Evolutionary conservation across 1,139 yeast species (phyloP).

Genomic region (Yamadazyma aaseri): DNA sequence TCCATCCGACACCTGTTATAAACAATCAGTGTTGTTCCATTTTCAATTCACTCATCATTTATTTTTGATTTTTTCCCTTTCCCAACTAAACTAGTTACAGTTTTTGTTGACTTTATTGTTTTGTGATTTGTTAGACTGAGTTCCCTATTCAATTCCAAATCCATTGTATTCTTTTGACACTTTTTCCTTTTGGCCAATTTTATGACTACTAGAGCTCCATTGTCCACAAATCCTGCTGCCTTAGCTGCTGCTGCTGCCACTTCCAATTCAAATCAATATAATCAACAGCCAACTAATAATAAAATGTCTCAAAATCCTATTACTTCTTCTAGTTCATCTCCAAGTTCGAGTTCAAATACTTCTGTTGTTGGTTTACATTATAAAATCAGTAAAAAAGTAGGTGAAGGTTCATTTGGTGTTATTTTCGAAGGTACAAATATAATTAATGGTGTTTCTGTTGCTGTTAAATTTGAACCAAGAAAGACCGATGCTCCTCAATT

Average conservation of each 20-base stretch:
- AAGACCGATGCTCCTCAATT: slow-evolving; percentile 97
- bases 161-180: no score
- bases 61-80: no score
- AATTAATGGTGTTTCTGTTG: slow-evolving; percentile 72
- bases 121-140: no score
- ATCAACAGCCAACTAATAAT: slow-evolving; percentile 8
- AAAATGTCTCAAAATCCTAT: slow-evolving; percentile 7
- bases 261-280: slow-evolving; percentile 15
- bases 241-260: slow-evolving; percentile 33
- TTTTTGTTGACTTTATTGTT: no score
- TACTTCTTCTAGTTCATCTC: slow-evolving; percentile 4
- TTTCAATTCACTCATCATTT: no score
- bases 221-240: slow-evolving; percentile 34
- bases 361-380: slow-evolving; percentile 76
- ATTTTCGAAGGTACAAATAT: slow-evolving; percentile 78
- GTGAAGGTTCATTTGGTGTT: slow-evolving; percentile 80
- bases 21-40: no score
- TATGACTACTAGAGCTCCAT: slow-evolving; percentile 20
- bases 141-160: no score
- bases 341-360: slow-evolving; percentile 19
- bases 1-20: no score
- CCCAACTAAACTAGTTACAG: no score
- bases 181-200: slow-evolving; percentile 1
- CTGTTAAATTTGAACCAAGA: slow-evolving; percentile 81
- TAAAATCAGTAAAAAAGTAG: slow-evolving; percentile 78